Base-by-base conservation (phyloP, 139 green algal genomes). In the Tetradesmus lagerheimii region DNA sequence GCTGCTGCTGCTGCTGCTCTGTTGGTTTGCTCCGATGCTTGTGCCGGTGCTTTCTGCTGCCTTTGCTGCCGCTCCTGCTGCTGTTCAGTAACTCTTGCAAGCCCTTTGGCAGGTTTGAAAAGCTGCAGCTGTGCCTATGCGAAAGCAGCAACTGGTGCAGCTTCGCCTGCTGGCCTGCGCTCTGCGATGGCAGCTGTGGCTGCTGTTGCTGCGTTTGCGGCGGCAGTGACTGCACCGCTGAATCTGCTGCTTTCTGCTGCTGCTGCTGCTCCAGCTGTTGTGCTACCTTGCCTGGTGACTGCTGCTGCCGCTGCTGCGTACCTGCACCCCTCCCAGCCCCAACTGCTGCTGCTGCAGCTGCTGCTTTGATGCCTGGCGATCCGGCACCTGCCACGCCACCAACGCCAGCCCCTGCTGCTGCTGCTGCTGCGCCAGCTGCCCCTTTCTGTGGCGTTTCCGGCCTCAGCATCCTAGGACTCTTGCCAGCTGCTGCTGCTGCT, bases 51-150 rank as follows among this genome's bases (percentile, higher is more conserved):
- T 86, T 79, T 57, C 78, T 85, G 45, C 43, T 45, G 34, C 43
- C 29, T 6, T 35, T 38, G 43, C 75, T 79, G 50, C 86, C 14
- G 43, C 43, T 38, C 12, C 86, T 67, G 43, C 43, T 53, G 74
- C 62, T 87, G 64, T 50, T 90, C 23, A 90, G 86, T 76, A 90
- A 38, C 50, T 86, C 29, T 50, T 85, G 86, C 50, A 90, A 57
- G 16, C 71, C 34, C 34, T 77, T 47, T 2, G 86, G 86, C 81
- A 90, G 77, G 76, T 78, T 77, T 29, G 50, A 57, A 20, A 85
- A 90, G 86, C 86, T 90, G 76, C 35, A 67, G 86, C 76, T 86
- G 53, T 57, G 86, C n/a, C 35, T 53, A 1, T 53, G 77, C 6
- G 76, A 80, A 53, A 76, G 53, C 76, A 79, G 37, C 45, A 86